Evolutionary conservation across 305 asterid species (phyloP).

Genomic region (Stenogyne calaminthoides): DNA sequence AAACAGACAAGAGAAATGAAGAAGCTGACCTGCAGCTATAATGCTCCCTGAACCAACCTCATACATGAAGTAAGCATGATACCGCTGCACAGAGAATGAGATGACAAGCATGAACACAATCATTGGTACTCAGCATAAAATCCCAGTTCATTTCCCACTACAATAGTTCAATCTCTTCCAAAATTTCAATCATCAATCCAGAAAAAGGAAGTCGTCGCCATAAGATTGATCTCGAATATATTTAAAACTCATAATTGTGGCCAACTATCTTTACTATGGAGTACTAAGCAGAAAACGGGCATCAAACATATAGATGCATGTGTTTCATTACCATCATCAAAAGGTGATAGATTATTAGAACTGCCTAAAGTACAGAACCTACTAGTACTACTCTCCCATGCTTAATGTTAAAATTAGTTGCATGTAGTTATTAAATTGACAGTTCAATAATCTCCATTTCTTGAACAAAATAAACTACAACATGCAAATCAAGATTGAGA

Average conservation of each 20-base stretch:
- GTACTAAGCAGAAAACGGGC: not conserved
- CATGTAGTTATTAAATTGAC: not conserved
- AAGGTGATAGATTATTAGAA: not conserved
- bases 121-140: conserved; percentile 4
- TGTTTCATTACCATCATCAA: not conserved
- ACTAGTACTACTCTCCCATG: not conserved
- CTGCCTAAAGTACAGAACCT: not conserved
- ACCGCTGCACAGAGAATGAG: conserved; percentile 51
- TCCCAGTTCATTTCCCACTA: not conserved
- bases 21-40: conserved; percentile 74
- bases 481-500: not conserved
- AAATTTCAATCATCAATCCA: not conserved
- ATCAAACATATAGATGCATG: not conserved
- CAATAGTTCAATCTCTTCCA: conserved; percentile 2
- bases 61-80: conserved; percentile 88
- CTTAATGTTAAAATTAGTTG: not conserved
- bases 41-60: conserved; percentile 76
- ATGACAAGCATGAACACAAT: conserved; percentile 29
- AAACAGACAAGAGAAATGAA: conserved; percentile 28
- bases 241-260: not conserved
- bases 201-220: conserved; percentile 2
- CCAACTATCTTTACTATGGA: not conserved
- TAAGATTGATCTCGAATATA: conserved; percentile 10
- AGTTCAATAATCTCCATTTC: not conserved
- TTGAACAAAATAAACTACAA: not conserved